These are phyloP conservation scores for Chrysoporthe austroafricana DNA, from an alignment of 2,329 filamentous ascomycete genomes.

Conservation along the genomic window DNA sequence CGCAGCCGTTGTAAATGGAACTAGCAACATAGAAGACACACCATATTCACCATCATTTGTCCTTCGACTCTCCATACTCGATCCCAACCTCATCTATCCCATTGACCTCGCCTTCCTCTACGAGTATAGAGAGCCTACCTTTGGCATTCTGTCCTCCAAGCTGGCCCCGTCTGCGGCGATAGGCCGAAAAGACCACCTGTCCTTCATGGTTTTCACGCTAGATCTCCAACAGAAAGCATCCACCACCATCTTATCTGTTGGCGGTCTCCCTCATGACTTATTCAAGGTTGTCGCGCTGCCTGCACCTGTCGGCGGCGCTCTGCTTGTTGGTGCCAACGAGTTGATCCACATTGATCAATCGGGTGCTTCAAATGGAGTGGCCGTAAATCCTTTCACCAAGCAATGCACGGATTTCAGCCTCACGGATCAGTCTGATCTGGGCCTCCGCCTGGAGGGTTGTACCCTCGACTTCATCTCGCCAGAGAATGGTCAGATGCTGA, in stretches of 20 bases:
- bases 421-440: constrained; percentile 81
- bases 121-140: constrained; percentile 97
- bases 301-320: constrained; percentile 82
- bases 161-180: constrained; percentile 74
- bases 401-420: constrained; percentile 82
- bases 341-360: constrained; percentile 95
- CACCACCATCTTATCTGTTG: constrained; percentile 87
- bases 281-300: constrained; percentile 82
- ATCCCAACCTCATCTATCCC: constrained; percentile 84
- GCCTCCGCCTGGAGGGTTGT: constrained; percentile 80
- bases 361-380: constrained; percentile 89
- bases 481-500: constrained; percentile 80
- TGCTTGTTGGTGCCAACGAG: constrained; percentile 87
- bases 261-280: constrained; percentile 83
- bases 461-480: constrained; percentile 75
- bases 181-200: constrained; percentile 81
- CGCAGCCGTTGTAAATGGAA: constrained; percentile 47
- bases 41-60: constrained; percentile 93
- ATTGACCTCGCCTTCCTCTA: constrained; percentile 91
- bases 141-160: constrained; percentile 87
- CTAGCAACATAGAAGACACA: constrained; percentile 61
- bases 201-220: constrained; percentile 93
- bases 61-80: constrained; percentile 83
- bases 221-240: constrained; percentile 93
- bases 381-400: constrained; percentile 88